Evolutionary conservation across 2,329 filamentous ascomycete species (phyloP).

Genomic region (Exophiala sideris): DNA sequence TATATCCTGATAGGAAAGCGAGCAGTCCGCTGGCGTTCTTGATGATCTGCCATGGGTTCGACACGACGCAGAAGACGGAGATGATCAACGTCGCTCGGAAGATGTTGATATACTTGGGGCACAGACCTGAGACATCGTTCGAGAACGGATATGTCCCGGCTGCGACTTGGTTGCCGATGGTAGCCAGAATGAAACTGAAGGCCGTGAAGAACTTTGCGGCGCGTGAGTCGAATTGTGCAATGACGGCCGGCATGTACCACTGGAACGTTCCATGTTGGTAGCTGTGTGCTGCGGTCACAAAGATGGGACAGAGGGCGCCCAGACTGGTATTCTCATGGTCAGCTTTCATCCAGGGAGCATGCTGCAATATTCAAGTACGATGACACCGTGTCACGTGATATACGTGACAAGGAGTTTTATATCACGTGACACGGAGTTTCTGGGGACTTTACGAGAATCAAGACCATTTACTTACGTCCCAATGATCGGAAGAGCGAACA

Average conservation of each 20-base stretch:
- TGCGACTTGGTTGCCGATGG: constrained; percentile 43
- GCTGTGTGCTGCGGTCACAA: constrained; percentile 47
- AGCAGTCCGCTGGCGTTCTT: constrained; percentile 22
- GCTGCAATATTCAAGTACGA: neutral
- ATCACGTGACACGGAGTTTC: too few species aligned
- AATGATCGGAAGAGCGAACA: constrained; percentile 49
- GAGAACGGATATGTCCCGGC: constrained; percentile 60
- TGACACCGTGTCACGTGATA: too few species aligned
- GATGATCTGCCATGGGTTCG: constrained; percentile 35
- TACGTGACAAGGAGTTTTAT: too few species aligned
- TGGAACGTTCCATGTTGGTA: constrained; percentile 45
- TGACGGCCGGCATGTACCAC: constrained; percentile 51
- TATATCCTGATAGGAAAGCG: constrained; percentile 27
- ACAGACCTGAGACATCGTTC: constrained; percentile 75
- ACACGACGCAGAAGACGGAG: constrained; percentile 38
- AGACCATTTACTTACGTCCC: constrained; percentile 33
- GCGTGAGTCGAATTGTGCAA: constrained; percentile 43
- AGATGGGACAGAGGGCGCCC: constrained; percentile 47
- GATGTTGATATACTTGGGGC: constrained; percentile 79
- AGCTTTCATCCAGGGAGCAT: neutral
- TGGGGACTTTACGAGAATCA: too few species aligned
- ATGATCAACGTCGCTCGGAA: constrained; percentile 66
- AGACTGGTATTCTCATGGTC: constrained; percentile 24
- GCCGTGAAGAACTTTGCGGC: constrained; percentile 43
- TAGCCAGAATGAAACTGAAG: constrained; percentile 41